phyloP scores from a whole-genome alignment of 176 grass and related monocot species.

The Chrysopogon serrulatus region DNA sequence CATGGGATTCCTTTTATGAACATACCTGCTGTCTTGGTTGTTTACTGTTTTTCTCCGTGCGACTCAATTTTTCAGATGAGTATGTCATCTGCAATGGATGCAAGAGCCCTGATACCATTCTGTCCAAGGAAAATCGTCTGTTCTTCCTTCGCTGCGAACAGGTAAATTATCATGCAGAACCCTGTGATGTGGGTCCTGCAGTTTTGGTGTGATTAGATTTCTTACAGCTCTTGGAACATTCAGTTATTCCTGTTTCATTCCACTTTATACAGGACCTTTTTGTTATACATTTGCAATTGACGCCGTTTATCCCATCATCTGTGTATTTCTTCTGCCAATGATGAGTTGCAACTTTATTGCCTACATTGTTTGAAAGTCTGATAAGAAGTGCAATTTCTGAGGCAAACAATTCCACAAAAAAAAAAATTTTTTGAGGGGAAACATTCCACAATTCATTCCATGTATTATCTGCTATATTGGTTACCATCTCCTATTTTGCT shows the following conservation, averaged over 20 bases:
- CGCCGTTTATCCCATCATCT: background rate
- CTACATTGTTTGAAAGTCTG: constrained; percentile 31
- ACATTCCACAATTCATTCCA: background rate
- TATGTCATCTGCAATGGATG: constrained; percentile 93
- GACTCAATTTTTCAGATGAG: constrained; percentile 45
- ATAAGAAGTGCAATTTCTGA: constrained; percentile 15
- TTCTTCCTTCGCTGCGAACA: constrained; percentile 88
- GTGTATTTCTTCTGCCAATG: background rate
- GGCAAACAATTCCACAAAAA: background rate
- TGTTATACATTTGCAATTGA: background rate
- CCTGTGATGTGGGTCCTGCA: background rate
- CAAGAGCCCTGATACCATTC: constrained; percentile 80
- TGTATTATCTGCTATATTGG: background rate
- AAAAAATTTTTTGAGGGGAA: constrained; percentile 9
- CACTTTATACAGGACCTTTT: background rate
- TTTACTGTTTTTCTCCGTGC: background rate
- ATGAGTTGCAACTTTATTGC: constrained; percentile 28
- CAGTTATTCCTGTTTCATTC: background rate
- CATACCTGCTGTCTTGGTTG: background rate
- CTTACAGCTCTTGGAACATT: background rate
- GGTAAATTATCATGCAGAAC: constrained; percentile 36
- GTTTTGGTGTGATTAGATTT: background rate
- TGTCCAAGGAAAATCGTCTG: constrained; percentile 80
- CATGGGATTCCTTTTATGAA: background rate
- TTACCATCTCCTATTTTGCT: background rate